phyloP scores from a whole-genome alignment of 768 basidiomycete genomes.

The Lactarius sanguifluus region DNA sequence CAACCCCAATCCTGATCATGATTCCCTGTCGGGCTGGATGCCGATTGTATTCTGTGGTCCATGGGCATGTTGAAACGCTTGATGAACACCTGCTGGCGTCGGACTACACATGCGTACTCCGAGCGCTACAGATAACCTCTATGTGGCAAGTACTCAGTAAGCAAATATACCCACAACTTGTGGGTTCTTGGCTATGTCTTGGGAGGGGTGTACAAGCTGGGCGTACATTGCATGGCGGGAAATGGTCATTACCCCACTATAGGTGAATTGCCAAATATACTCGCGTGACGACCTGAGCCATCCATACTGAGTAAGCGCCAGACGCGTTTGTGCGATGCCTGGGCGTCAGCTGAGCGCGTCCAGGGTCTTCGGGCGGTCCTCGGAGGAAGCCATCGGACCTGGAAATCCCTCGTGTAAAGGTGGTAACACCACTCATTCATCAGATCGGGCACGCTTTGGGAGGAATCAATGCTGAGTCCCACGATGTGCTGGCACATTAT shows the following conservation, averaged over 20 bases:
- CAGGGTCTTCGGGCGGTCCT: slow-evolving; percentile 15
- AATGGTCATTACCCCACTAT: slow-evolving; percentile 1
- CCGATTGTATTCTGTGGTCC: background rate
- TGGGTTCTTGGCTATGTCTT: background rate
- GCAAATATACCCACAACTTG: background rate
- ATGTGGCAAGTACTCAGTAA: background rate
- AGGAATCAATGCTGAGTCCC: background rate
- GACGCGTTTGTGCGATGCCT: slow-evolving; percentile 18
- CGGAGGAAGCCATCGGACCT: slow-evolving; percentile 11
- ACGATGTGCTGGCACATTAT: slow-evolving; percentile 18
- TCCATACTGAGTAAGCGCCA: slow-evolving; percentile 12
- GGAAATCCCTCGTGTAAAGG: background rate
- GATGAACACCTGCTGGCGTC: background rate
- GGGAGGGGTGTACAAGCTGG: background rate
- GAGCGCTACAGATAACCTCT: background rate
- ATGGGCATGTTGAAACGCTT: background rate
- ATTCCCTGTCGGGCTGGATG: background rate
- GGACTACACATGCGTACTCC: background rate
- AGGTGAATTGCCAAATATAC: slow-evolving; percentile 15
- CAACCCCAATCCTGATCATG: slow-evolving; percentile 4
- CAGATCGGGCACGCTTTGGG: background rate
- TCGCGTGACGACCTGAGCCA: slow-evolving; percentile 10
- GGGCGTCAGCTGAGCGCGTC: slow-evolving; percentile 27
- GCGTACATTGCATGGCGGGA: background rate
- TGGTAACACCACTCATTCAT: slow-evolving; percentile 4